Conservation (phyloP, 2,329 filamentous ascomycete species). For the Cladobotryum mycophilum region DNA sequence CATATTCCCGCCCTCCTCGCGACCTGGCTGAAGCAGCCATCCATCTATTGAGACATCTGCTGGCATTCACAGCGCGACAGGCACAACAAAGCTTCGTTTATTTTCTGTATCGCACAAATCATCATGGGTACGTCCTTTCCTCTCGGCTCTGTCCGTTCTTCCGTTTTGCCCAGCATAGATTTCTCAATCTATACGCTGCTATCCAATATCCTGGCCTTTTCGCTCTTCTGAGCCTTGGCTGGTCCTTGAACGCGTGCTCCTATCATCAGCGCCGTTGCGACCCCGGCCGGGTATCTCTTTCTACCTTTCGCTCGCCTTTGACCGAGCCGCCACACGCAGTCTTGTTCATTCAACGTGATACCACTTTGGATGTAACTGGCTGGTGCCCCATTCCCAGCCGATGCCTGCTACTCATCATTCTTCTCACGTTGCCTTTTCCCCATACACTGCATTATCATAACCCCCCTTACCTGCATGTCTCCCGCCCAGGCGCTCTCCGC, state of each 20-base stretch:
- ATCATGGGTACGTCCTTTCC: conserved; percentile 17
- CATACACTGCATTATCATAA: conserved; percentile 29
- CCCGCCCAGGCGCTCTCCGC: conserved; percentile 39
- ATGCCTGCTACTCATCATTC: conserved; percentile 22
- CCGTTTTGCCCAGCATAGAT: no score
- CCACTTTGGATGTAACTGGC: conserved; percentile 29
- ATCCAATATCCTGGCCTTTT: no score
- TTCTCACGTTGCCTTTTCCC: conserved; percentile 26
- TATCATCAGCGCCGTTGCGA: neutral
- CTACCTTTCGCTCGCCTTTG: neutral
- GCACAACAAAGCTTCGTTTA: conserved; percentile 15
- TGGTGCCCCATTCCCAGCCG: conserved; percentile 23
- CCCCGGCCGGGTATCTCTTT: neutral
- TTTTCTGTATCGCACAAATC: conserved; percentile 17
- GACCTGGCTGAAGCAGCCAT: conserved; percentile 17
- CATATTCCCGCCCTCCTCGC: conserved; percentile 19
- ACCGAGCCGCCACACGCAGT: neutral
- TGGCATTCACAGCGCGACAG: conserved; percentile 16
- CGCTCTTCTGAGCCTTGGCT: no score
- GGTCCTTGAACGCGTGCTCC: no score
- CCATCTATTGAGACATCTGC: conserved; percentile 23
- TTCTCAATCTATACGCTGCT: no score
- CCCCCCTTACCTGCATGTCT: conserved; percentile 41
- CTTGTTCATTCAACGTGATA: conserved; percentile 27
- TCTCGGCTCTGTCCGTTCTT: neutral